These are phyloP conservation scores for Gracilaria domingensis DNA, from an alignment of 23 red algal species.

Conservation along the genomic window DNA sequence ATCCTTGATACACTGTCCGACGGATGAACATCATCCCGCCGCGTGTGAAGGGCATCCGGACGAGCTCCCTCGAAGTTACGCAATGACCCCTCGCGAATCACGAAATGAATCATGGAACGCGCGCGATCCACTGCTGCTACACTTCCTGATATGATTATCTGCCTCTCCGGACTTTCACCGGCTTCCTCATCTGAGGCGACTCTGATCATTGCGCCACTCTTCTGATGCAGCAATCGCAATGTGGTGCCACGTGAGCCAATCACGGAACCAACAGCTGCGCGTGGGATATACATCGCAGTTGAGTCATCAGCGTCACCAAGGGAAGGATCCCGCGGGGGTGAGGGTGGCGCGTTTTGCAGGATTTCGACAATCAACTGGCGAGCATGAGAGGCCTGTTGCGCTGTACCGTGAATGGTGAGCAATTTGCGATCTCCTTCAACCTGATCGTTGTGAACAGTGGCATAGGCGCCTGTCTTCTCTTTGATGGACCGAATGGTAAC, in stretches of 20 bases:
- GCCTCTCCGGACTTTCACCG: constrained; percentile 47
- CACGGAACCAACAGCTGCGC: constrained; percentile 67
- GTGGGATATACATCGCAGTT: constrained; percentile 71
- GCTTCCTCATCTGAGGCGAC: constrained; percentile 80
- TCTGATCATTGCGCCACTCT: constrained; percentile 61
- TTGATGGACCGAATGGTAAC: constrained; percentile 76
- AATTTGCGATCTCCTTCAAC: constrained; percentile 72
- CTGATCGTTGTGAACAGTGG: constrained; percentile 78
- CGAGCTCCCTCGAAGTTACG: constrained; percentile 23
- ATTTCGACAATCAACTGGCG: constrained; percentile 71
- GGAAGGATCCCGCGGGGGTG: background rate
- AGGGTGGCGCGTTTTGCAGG: constrained; percentile 21
- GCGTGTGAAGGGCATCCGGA: background rate
- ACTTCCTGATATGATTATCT: constrained; percentile 70
- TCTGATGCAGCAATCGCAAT: constrained; percentile 65
- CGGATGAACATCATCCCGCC: background rate
- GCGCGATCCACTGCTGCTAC: constrained; percentile 62
- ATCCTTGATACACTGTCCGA: background rate
- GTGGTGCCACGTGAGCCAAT: constrained; percentile 80
- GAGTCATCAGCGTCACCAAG: background rate
- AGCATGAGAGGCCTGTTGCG: constrained; percentile 26
- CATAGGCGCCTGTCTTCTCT: constrained; percentile 68
- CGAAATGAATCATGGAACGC: constrained; percentile 62
- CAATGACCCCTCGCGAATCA: constrained; percentile 59
- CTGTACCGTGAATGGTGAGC: constrained; percentile 72